These are phyloP conservation scores for Nematodospora valgi DNA, from an alignment of 805 yeast genomes.

Conservation along the genomic window DNA sequence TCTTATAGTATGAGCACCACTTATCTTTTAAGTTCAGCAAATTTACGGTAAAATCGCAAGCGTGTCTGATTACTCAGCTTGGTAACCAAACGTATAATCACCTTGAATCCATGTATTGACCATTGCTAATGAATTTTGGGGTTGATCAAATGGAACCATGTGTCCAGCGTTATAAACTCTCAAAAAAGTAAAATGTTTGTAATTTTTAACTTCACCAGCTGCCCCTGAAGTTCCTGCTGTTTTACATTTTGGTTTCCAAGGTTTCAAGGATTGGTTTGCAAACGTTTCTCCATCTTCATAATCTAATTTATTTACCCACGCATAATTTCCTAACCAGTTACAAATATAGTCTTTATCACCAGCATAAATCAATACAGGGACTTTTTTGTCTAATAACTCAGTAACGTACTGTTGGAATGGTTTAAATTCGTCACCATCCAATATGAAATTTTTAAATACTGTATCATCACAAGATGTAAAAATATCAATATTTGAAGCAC, in stretches of 20 bases:
- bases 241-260: conserved; percentile 31
- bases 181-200: conserved; percentile 71
- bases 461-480: conserved; percentile 48
- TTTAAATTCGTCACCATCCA: conserved; percentile 63
- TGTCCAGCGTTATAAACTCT: conserved; percentile 91
- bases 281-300: conserved; percentile 20
- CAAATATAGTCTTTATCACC: conserved; percentile 46
- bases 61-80: too few relatives aligned
- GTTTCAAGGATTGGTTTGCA: conserved; percentile 22
- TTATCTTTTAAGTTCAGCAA: too few relatives aligned
- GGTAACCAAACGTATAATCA: conserved; percentile 38
- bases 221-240: conserved; percentile 30
- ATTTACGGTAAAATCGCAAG: too few relatives aligned
- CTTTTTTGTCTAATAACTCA: conserved; percentile 33
- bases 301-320: conserved; percentile 36
- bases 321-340: conserved; percentile 45
- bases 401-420: conserved; percentile 67
- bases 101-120: conserved; percentile 83
- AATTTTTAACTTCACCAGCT: conserved; percentile 75
- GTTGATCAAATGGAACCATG: conserved; percentile 93
- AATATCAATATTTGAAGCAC: conserved; percentile 49
- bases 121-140: conserved; percentile 73
- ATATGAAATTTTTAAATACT: conserved; percentile 47
- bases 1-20: too few relatives aligned
- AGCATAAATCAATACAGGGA: conserved; percentile 42